A percentile compares a stretch with the other conserved stretches of the same genome.
Conservation (phyloP, 2,329 filamentous ascomycete genomes). For the Tolypocladium ophioglossoides region DNA sequence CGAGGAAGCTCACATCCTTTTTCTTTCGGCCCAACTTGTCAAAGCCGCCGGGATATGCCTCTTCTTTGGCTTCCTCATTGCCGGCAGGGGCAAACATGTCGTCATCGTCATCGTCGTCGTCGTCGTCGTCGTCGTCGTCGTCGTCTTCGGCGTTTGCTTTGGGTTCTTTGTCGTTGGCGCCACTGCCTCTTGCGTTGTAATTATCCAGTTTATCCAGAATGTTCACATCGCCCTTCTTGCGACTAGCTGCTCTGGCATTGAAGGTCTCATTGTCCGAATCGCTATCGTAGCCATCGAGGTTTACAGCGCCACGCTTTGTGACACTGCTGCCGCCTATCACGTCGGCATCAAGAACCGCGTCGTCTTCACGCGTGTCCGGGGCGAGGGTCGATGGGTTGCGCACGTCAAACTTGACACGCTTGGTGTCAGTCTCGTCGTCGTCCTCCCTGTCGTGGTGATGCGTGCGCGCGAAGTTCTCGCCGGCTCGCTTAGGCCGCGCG, state of each 20-base stretch:
- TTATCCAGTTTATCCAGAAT: conserved; percentile 43
- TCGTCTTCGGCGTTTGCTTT: conserved; percentile 24
- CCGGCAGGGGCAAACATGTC: conserved; percentile 78
- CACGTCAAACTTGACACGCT: conserved; percentile 86
- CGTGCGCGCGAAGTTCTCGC: conserved; percentile 68
- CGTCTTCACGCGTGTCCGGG: conserved; percentile 61
- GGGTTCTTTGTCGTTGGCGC: conserved; percentile 20
- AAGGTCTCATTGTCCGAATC: conserved; percentile 91
- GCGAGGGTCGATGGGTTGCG: conserved; percentile 90
- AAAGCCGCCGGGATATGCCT: conserved; percentile 22
- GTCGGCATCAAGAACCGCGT: conserved; percentile 76
- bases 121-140: conserved; percentile 45
- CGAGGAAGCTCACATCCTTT: conserved; percentile 51
- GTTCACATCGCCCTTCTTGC: conserved; percentile 37
- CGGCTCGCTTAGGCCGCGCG: conserved; percentile 71
- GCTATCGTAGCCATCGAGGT: conserved; percentile 92
- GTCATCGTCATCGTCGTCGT: conserved; percentile 58
- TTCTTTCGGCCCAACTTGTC: conserved; percentile 43
- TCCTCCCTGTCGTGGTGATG: conserved; percentile 54
- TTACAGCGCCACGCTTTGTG: conserved; percentile 87
- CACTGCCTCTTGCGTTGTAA: conserved; percentile 35
- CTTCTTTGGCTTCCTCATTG: conserved; percentile 38
- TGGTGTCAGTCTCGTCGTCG: conserved; percentile 40
- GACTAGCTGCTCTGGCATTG: conserved; percentile 58
- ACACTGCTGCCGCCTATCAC: conserved; percentile 73